Evolutionary conservation across 2,329 filamentous ascomycete species (phyloP).

Genomic region (Fusarium phyllophilum): DNA sequence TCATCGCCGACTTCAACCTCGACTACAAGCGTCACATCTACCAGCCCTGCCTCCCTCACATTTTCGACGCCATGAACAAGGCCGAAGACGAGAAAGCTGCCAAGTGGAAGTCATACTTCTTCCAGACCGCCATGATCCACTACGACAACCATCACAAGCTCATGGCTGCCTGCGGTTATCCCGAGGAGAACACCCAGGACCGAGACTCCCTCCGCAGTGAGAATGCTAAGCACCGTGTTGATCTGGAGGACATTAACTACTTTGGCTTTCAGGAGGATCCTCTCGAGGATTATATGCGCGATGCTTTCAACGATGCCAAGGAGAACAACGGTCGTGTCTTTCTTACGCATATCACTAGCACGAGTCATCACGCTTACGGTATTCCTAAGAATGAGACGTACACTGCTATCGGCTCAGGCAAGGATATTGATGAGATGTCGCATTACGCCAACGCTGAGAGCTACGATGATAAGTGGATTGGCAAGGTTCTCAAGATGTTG

Average conservation of each 20-base stretch:
- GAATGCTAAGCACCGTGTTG: conserved; percentile 45
- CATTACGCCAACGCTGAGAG: conserved; percentile 47
- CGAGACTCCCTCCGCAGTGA: conserved; percentile 46
- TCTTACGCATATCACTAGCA: conserved; percentile 49
- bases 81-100: conserved; percentile 20
- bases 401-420: conserved; percentile 30
- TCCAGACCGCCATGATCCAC: conserved; percentile 47
- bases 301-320: conserved; percentile 45
- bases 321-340: conserved; percentile 47
- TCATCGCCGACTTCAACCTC: conserved; percentile 55
- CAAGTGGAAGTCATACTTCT: conserved; percentile 48
- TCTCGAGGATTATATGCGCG: conserved; percentile 48
- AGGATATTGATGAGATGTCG: conserved; percentile 44
- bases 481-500: conserved; percentile 43
- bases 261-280: conserved; percentile 48
- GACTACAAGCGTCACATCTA: conserved; percentile 56
- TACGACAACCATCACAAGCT: conserved; percentile 51
- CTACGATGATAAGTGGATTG: conserved; percentile 48
- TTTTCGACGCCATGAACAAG: conserved; percentile 49
- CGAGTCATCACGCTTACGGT: conserved; percentile 47
- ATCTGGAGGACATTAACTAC: conserved; percentile 49
- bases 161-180: conserved; percentile 47
- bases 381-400: conserved; percentile 44
- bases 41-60: conserved; percentile 56
- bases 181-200: conserved; percentile 39